Evolutionary conservation across 2,329 filamentous ascomycete species (phyloP).

Genomic region (Colletotrichum sp.): DNA sequence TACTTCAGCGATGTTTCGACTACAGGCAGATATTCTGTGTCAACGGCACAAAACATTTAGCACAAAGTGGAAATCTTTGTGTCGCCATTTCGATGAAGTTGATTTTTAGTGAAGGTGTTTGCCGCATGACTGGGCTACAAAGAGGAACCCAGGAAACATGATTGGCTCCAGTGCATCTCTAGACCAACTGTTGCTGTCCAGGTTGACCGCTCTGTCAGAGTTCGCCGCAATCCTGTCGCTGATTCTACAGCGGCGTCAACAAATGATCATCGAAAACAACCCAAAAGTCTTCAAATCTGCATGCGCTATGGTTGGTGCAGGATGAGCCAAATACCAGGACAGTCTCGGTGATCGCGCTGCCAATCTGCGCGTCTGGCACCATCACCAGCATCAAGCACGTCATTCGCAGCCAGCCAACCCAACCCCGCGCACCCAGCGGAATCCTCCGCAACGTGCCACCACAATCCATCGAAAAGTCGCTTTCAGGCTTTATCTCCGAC

Average conservation of each 20-base stretch:
- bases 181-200: background rate
- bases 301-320: background rate
- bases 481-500: background rate
- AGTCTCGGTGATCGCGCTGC: background rate
- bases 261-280: accelerated
- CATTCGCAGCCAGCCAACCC: background rate
- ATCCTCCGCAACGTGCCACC: background rate
- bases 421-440: background rate
- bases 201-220: background rate
- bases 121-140: accelerated
- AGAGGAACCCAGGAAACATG: background rate
- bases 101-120: background rate
- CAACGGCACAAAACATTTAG: background rate
- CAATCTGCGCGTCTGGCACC: conserved; percentile 4
- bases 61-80: background rate
- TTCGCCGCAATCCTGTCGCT: background rate
- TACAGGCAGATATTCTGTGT: background rate
- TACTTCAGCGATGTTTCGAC: background rate
- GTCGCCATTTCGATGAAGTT: background rate
- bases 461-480: background rate
- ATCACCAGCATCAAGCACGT: conserved; percentile 13
- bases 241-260: background rate
- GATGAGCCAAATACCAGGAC: accelerated
- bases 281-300: background rate
- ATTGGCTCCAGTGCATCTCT: background rate